phyloP scores from a whole-genome alignment of 805 yeast genomes.

The Candida krabiensis region DNA sequence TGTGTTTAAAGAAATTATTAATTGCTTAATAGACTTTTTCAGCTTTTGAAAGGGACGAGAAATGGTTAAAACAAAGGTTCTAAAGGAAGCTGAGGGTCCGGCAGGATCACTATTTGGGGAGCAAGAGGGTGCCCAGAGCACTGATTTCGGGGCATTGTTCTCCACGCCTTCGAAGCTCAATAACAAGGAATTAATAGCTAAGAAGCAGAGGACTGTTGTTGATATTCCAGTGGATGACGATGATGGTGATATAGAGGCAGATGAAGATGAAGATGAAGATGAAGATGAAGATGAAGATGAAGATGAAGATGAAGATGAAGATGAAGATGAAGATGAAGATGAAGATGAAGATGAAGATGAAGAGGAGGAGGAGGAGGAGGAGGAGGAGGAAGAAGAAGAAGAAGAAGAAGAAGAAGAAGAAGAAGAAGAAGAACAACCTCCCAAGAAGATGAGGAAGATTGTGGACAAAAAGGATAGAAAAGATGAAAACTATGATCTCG shows the following conservation, averaged over 20 bases:
- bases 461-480: conserved; percentile 26
- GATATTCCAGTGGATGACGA: conserved; percentile 14
- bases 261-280: conserved; percentile 22
- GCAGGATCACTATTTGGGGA: background rate
- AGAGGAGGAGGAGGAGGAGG: conserved; percentile 16
- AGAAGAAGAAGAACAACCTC: conserved; percentile 13
- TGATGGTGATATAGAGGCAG: conserved; percentile 8
- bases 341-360: conserved; percentile 10
- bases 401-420: conserved; percentile 26
- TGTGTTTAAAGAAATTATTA: too few relatives aligned
- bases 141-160: conserved; percentile 36
- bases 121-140: conserved; percentile 26
- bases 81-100: too few relatives aligned
- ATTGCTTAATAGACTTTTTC: too few relatives aligned
- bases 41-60: too few relatives aligned
- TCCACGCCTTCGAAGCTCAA: conserved; percentile 46
- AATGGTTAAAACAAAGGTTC: too few relatives aligned
- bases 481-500: conserved; percentile 51
- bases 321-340: conserved; percentile 25
- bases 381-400: conserved; percentile 17
- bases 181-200: conserved; percentile 29
- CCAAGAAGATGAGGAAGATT: conserved; percentile 17
- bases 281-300: conserved; percentile 22
- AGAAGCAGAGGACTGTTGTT: conserved; percentile 25
- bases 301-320: conserved; percentile 24